Percentiles rank a stretch among this genome's conserved stretches.
These are phyloP conservation scores for Pyrus hybrid DNA, from an alignment of 331 rosid species.

Conservation along the genomic window DNA sequence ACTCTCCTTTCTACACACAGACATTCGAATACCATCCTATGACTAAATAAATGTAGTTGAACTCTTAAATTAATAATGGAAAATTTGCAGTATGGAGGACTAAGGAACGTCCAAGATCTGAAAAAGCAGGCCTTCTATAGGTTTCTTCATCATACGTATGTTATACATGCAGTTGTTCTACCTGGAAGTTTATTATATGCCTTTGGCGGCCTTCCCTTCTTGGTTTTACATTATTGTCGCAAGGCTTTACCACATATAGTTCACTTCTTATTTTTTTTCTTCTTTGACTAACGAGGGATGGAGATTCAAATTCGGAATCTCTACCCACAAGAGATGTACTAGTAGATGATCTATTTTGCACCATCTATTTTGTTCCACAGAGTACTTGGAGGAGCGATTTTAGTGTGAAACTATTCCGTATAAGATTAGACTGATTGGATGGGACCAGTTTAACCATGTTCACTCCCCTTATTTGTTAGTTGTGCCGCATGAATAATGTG, in stretches of 20 bases:
- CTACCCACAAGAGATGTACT: too few relatives aligned
- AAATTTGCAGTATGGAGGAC: slow-evolving; percentile 57
- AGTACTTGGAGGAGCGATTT: too few relatives aligned
- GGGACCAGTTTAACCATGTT: too few relatives aligned
- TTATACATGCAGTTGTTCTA: slow-evolving; percentile 49
- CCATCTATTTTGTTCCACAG: too few relatives aligned
- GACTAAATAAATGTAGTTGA: background rate
- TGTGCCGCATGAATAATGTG: too few relatives aligned
- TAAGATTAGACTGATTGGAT: too few relatives aligned
- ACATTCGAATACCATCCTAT: background rate
- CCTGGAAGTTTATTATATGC: slow-evolving; percentile 55
- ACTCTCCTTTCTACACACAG: background rate
- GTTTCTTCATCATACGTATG: slow-evolving; percentile 49
- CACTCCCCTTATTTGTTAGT: too few relatives aligned
- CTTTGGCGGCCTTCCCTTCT: slow-evolving; percentile 70
- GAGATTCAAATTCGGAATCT: too few relatives aligned
- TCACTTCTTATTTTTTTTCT: too few relatives aligned
- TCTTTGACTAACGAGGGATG: too few relatives aligned
- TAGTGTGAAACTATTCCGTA: too few relatives aligned
- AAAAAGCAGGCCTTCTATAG: slow-evolving; percentile 61
- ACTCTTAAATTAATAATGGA: background rate
- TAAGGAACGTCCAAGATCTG: slow-evolving; percentile 64
- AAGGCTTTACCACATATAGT: background rate
- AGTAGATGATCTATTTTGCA: too few relatives aligned
- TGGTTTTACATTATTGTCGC: slow-evolving; percentile 11